Conservation (phyloP, 139 green algal species). For the Chloropicon primus region DNA sequence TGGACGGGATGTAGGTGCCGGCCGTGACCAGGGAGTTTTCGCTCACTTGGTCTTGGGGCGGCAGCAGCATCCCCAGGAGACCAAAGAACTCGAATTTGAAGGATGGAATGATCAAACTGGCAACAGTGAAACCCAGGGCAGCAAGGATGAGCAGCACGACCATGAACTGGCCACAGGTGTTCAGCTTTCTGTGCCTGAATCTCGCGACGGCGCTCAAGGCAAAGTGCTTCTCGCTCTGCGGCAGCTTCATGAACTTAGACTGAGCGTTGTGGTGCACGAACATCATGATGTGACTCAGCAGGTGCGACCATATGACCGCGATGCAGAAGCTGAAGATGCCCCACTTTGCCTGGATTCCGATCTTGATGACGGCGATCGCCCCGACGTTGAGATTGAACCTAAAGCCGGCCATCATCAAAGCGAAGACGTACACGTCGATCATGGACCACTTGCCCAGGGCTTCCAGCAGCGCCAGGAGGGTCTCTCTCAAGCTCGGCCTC, state of each 20-base stretch:
- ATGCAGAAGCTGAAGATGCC: constrained; percentile 11
- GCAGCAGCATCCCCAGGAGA: constrained; percentile 5
- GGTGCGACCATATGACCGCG: constrained; percentile 4
- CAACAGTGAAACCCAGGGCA: background rate
- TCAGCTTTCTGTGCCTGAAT: background rate
- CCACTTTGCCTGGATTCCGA: background rate
- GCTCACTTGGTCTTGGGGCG: background rate
- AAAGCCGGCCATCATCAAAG: constrained; percentile 16
- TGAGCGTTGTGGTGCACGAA: constrained; percentile 2
- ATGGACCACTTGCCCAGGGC: constrained; percentile 15
- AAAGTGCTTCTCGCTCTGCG: background rate
- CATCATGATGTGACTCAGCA: constrained; percentile 11
- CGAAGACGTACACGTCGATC: constrained; percentile 17
- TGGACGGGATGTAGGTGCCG: background rate
- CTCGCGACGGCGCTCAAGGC: background rate
- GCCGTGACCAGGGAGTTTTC: background rate
- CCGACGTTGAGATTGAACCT: constrained; percentile 4
- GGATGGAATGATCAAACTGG: background rate
- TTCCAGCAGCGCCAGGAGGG: constrained; percentile 5
- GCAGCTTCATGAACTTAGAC: background rate
- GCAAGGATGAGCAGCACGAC: constrained; percentile 1
- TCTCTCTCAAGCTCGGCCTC: background rate
- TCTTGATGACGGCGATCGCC: background rate
- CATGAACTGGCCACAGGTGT: background rate
- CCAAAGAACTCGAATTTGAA: constrained; percentile 14